Evolutionary conservation across 768 basidiomycete species (phyloP).

Genomic region (Suillus brevipes): DNA sequence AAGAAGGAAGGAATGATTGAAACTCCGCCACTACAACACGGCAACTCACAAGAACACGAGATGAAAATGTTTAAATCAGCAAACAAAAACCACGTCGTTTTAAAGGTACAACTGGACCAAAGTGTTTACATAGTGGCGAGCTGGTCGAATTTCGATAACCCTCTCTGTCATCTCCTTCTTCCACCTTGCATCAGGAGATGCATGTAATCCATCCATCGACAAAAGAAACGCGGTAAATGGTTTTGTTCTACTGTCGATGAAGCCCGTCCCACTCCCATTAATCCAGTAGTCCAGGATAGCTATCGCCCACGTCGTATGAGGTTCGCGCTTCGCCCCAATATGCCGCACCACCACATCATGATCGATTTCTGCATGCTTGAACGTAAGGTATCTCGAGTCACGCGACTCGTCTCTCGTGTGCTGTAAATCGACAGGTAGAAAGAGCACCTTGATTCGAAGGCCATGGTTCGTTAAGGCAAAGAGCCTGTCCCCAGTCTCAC

Average conservation of each 20-base stretch:
- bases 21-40: neutral
- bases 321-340: neutral
- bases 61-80: neutral
- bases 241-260: neutral
- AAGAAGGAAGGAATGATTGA: neutral
- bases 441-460: conserved; percentile 9
- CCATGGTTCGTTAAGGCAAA: conserved; percentile 15
- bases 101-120: neutral
- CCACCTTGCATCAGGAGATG: conserved; percentile 3
- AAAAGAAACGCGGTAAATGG: conserved; percentile 10
- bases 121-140: neutral
- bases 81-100: neutral
- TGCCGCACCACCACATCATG: neutral
- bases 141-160: neutral
- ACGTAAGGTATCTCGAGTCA: conserved; percentile 1
- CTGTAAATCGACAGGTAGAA: neutral
- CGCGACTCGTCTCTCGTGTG: neutral
- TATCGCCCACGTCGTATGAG: conserved; percentile 2
- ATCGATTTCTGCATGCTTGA: neutral
- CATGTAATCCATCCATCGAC: neutral
- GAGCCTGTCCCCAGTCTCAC: conserved; percentile 10
- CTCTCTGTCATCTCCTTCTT: conserved; percentile 7
- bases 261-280: neutral
- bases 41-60: no score
- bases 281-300: conserved; percentile 11